Conservation (phyloP, 306 rosid genomes). For the Clitoria ternatea region DNA sequence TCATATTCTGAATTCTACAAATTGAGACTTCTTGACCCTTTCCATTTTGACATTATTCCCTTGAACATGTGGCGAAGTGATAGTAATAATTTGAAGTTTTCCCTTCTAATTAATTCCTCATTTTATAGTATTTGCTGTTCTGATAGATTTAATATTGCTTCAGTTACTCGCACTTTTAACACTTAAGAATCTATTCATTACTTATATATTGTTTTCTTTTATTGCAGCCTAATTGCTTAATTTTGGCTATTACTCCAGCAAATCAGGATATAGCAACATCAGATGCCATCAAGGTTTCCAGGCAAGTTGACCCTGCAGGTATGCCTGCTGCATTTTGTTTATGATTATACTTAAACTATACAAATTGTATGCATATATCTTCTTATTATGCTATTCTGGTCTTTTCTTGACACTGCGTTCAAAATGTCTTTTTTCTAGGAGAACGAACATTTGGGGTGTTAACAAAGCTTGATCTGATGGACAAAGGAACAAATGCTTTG, state of each 20-base stretch:
- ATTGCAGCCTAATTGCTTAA: conserved; percentile 80
- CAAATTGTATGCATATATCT: background rate
- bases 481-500: conserved; percentile 84
- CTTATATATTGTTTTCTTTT: background rate
- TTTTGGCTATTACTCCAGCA: conserved; percentile 90
- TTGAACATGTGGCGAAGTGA: background rate
- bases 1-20: background rate
- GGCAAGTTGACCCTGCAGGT: conserved; percentile 92
- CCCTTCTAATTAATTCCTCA: background rate
- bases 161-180: background rate
- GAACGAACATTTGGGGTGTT: conserved; percentile 87
- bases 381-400: background rate
- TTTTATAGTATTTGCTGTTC: background rate
- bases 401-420: conserved; percentile 12
- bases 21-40: background rate
- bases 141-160: background rate
- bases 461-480: conserved; percentile 97
- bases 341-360: conserved; percentile 5
- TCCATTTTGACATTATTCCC: background rate
- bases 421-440: conserved; percentile 39
- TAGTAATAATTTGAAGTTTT: background rate
- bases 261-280: conserved; percentile 94
- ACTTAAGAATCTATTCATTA: background rate
- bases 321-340: conserved; percentile 11
- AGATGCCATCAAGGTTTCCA: conserved; percentile 78